Evolutionary conservation across 495 filamentous ascomycete genomes (phyloP), one percentile per base, ranked within the genome.

Genomic region (Achaetomiella virescens): DNA sequence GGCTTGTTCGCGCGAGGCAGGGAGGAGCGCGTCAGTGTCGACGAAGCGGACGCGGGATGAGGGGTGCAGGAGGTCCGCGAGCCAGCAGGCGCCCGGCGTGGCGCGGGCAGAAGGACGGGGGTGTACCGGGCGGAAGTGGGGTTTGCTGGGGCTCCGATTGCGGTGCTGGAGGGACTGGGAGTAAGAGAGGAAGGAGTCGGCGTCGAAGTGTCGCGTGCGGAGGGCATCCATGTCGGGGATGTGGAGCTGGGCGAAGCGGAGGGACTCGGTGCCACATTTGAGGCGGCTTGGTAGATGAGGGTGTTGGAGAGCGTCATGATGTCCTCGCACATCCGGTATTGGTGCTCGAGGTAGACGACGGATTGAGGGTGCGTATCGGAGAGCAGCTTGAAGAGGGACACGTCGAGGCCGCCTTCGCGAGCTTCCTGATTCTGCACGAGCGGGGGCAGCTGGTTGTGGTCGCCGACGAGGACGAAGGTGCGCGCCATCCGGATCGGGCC

Each of bases 321-420:
- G 29, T 97, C 92, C 45, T 91, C 86, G 63, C 89, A 95, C 93
- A 98, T 98, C 61, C 93, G 90, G 63, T 98, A 98, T 67, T 98
- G 93, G 61, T 95, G 90, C 62, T 91, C 90, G 2, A 98, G 83
- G 58, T 86, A 91, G 59, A 91, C 87, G 11, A 97, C 90, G 1
- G 90, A 89, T 21, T 80, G 67, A 0, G 93, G 93, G 59, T 97
- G 91, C 0, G 78, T 78, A 61, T 97, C 92, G 15, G 88, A 96
- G 21, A 98, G 82, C 10, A 91, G 75, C 62, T 93, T 95, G 76
- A 98, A 98, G 8, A 97, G 79, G 67, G 89, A 95, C 48, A 96
- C 77, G 69, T 98, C 93, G 9, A 98, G 76, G 1, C 93, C 93
- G 38, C 90, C 92, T 57, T 84, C 81, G 47, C 84, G 82, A 8